These are phyloP conservation scores for Daedaleopsis sinensis DNA, from an alignment of 768 basidiomycete species.

Conservation along the genomic window DNA sequence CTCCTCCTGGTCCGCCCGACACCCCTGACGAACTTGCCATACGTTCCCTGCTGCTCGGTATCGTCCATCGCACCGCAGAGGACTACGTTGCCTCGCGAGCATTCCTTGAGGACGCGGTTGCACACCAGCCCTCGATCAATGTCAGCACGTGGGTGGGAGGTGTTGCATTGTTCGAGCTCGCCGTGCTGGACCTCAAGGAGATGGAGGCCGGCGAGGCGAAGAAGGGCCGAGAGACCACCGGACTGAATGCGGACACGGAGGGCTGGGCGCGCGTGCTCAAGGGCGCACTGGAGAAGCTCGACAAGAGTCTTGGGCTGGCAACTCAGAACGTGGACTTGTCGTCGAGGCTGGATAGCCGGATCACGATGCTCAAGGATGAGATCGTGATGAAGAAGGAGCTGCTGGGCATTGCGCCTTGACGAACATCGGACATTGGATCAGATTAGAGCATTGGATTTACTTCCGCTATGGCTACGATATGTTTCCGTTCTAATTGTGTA, in stretches of 20 bases:
- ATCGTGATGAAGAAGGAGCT: constrained; percentile 62
- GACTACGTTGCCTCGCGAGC: constrained; percentile 46
- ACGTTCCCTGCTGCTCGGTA: constrained; percentile 69
- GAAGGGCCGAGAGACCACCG: constrained; percentile 5
- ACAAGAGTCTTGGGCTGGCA: constrained; percentile 49
- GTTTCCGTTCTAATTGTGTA: too few relatives aligned
- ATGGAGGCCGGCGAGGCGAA: constrained; percentile 36
- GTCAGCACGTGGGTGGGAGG: constrained; percentile 70
- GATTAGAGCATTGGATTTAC: too few relatives aligned
- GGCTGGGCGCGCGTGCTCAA: constrained; percentile 54
- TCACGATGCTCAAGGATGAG: constrained; percentile 72
- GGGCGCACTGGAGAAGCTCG: constrained; percentile 52
- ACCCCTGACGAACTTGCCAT: constrained; percentile 72
- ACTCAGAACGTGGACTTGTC: constrained; percentile 63
- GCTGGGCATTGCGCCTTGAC: constrained; percentile 15
- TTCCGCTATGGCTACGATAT: too few relatives aligned
- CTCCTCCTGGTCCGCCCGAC: constrained; percentile 35
- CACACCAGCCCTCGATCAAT: constrained; percentile 41
- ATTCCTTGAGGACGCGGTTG: constrained; percentile 56
- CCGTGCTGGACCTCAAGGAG: constrained; percentile 70
- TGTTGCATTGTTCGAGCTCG: constrained; percentile 69
- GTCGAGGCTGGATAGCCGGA: constrained; percentile 68
- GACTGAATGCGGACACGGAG: constrained; percentile 5
- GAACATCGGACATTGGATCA: too few relatives aligned
- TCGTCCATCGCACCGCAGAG: constrained; percentile 61